phyloP scores from a whole-genome alignment of 176 grass and related monocot species.

The Olyra latifolia region DNA sequence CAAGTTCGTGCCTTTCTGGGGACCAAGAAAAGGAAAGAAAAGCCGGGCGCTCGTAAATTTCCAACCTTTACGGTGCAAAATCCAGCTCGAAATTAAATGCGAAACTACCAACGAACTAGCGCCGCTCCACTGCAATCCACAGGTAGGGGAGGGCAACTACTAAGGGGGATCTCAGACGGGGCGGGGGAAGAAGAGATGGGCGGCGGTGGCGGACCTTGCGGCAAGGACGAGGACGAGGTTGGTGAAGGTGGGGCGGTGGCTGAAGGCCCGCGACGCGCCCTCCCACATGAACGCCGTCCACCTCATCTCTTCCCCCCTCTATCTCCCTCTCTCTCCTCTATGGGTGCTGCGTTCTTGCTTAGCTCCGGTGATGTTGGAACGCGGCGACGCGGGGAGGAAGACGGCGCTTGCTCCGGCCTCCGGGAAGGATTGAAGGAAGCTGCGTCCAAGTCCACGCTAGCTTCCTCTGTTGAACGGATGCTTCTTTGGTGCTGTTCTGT shows the following conservation, averaged over 20 bases:
- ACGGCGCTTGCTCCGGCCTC: too few species aligned
- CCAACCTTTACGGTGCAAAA: not conserved
- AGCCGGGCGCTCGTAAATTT: not conserved
- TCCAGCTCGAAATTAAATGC: not conserved
- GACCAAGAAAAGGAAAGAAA: not conserved
- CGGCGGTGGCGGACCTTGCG: conserved; percentile 42
- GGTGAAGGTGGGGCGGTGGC: conserved; percentile 47
- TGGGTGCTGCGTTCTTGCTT: not conserved
- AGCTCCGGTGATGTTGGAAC: conserved; percentile 37
- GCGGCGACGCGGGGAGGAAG: not conserved
- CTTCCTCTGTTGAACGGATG: too few species aligned
- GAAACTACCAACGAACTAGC: not conserved
- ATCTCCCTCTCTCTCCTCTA: not conserved
- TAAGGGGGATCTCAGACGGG: not conserved
- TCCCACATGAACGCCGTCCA: conserved; percentile 54
- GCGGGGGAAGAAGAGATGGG: not conserved
- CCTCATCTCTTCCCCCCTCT: conserved; percentile 31
- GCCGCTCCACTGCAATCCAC: too few species aligned
- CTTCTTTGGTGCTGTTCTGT: too few species aligned
- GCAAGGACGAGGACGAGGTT: conserved; percentile 82
- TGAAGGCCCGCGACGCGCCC: conserved; percentile 39
- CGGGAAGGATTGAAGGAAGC: too few species aligned
- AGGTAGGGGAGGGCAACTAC: too few species aligned
- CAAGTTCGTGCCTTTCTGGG: not conserved
- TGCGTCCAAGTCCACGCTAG: too few species aligned